Percentiles rank a stretch among this genome's conserved stretches.
These are phyloP conservation scores for Penicillium sp. DNA, from an alignment of 2,329 filamentous ascomycete genomes.

Conservation along the genomic window DNA sequence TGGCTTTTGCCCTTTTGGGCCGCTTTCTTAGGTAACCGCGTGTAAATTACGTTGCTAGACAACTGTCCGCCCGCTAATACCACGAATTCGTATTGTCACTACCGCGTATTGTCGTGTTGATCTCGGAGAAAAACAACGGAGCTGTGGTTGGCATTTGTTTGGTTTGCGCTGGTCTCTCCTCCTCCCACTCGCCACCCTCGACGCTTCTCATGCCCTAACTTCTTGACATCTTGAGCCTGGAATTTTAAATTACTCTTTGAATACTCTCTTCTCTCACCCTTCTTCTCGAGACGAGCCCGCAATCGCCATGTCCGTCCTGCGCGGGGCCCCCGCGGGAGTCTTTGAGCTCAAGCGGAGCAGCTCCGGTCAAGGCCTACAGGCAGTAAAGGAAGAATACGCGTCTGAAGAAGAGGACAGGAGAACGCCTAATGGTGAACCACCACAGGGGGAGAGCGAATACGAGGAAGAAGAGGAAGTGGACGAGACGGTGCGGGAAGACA, in stretches of 20 bases:
- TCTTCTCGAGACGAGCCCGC: background rate
- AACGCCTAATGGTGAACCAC: constrained; percentile 26
- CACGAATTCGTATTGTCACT: constrained; percentile 11
- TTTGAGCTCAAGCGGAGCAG: constrained; percentile 35
- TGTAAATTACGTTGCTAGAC: constrained; percentile 17
- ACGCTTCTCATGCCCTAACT: background rate
- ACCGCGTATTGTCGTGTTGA: constrained; percentile 17
- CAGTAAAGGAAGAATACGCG: constrained; percentile 26
- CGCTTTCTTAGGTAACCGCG: constrained; percentile 18
- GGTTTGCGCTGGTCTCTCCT: constrained; percentile 9
- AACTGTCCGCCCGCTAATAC: constrained; percentile 14
- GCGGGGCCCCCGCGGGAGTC: constrained; percentile 31
- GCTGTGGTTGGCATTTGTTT: constrained; percentile 11
- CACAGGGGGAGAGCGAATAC: constrained; percentile 30
- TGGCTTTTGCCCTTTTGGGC: constrained; percentile 39
- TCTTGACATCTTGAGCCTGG: background rate
- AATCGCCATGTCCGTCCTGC: constrained; percentile 36
- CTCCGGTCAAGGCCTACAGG: constrained; percentile 22
- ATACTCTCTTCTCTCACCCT: background rate
- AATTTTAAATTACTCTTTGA: background rate
- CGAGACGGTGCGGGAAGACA: constrained; percentile 75
- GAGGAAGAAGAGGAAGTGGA: constrained; percentile 53
- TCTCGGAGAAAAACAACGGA: constrained; percentile 27
- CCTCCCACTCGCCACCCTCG: constrained; percentile 10
- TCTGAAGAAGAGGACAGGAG: constrained; percentile 24